Base-by-base conservation (phyloP, 1,284 basidiomycete genomes). In the Trichosporon sp. region DNA sequence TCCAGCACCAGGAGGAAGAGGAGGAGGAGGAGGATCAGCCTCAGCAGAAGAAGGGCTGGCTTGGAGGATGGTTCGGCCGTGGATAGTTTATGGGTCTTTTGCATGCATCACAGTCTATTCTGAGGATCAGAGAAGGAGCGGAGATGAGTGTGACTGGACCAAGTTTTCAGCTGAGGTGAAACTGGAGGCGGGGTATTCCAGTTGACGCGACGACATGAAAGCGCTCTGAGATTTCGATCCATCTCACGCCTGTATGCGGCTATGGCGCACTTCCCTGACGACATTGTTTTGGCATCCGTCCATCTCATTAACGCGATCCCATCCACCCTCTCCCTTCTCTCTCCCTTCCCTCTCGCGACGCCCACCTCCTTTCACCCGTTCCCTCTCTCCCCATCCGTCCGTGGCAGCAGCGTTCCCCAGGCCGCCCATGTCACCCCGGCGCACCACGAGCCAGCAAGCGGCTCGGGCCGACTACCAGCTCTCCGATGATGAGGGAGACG, bases 21-120 rank as follows among this genome's bases (percentile, higher is more conserved):
- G 68, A 68, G 26, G 68, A 70, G 63, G 75, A 74, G 65, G 75
- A 77, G 35, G 6, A 37, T 5, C 21, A 43, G 38, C 51, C 31
- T 16, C 51, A 32, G 35, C 26, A 32, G n/a, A 70, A 74, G 71
- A 81, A 80, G 72, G 80, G 81, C 2, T 84, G 82, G 82, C 72
- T 84, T 2, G 82, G 82, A 0, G 82, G 82, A n/a, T 84, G 82
- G 82, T 83, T 83, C 68, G 80, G 81, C n/a, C 73, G 73, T 48
- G 68, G 69, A 6, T 72, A 69, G 56, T 46, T n/a, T n/a, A 21
- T 65, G n/a, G 67, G 16, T 35, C 8, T 7, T 11, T 32, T 32
- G 26, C 56, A 61, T 61, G 56, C 51, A 54, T 54, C 35, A 37
- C 35, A 37, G 35, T 5, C 8, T 37, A 37, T 37, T 37, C 35